Base-by-base conservation (phyloP, 331 rosid genomes). In the Rhamnella rubrinervis region DNA sequence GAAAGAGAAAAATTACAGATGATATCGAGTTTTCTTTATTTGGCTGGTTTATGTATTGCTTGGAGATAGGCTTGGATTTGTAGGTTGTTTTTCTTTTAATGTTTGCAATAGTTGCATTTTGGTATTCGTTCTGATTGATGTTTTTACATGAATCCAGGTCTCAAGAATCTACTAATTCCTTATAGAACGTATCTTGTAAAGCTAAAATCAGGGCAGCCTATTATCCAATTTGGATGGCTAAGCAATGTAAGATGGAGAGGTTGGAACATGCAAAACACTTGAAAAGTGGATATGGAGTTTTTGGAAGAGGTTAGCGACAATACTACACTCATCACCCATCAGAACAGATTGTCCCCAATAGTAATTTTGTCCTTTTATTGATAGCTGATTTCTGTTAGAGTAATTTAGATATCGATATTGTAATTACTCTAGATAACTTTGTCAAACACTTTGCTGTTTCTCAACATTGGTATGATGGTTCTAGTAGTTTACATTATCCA, bases 171-270 rank as follows among this genome's bases (percentile, higher is more conserved):
- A 44, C 85, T 92, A 19, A 77, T 92, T 72, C 98, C 98, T 23
- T 92, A 88, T 62, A 68, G 98, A 85, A 83, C 72, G 41, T 82
- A 82, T 23, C 81, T 90, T 15, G 60, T 88, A 65, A 87, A 71
- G 75, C 80, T 86, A 46, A 85, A 70, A 66, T 74, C 80, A 44
- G 81, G 84, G 69, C 68, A 58, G 20, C 82, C 92, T n/a, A 49
- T 87, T 64, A 72, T 85, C 73, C 96, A 82, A 65, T 89, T 89
- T 77, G 96, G 92, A 73, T 89, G 98, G 96, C 85, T 92, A 61
- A 77, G 93, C 81, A 86, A 83, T 79, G 65, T 83, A 47, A 84
- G 83, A 72, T 85, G 96, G 93, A 78, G 75, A 63, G 68, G 78
- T 70, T 75, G 89, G 85, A 83, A 64, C 37, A 52, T 65, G 59